These are phyloP conservation scores for Fraxinus sp. DNA, from an alignment of 305 asterid genomes.

Conservation along the genomic window DNA sequence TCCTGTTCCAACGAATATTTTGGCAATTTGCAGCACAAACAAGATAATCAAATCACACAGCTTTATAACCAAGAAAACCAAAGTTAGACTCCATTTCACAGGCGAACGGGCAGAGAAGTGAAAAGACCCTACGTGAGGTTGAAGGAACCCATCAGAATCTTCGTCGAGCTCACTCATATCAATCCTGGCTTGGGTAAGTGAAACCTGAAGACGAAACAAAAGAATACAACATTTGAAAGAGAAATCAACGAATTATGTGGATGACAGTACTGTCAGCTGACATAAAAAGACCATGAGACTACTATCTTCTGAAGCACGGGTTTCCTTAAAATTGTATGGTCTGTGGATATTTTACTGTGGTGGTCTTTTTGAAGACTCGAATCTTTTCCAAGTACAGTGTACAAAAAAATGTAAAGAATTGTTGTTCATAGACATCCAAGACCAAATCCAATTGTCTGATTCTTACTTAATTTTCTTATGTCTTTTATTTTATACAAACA, in stretches of 20 bases:
- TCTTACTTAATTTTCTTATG: neutral
- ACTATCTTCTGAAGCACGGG: neutral
- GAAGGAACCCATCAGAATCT: constrained; percentile 99
- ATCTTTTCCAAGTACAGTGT: neutral
- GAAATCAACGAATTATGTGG: neutral
- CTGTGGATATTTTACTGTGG: neutral
- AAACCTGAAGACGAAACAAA: constrained; percentile 55
- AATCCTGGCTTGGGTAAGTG: constrained; percentile 97
- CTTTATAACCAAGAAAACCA: neutral
- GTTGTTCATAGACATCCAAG: neutral
- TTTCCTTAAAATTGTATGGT: neutral
- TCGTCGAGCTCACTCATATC: constrained; percentile 99
- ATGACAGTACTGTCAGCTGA: constrained; percentile 3
- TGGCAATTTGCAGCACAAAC: constrained; percentile 14
- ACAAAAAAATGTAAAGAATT: neutral
- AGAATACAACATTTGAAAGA: neutral
- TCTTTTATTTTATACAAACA: neutral
- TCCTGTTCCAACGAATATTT: constrained; percentile 45
- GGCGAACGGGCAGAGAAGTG: constrained; percentile 30
- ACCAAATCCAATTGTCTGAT: neutral
- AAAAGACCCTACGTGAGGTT: constrained; percentile 68
- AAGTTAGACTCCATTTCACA: constrained; percentile 5
- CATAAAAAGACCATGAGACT: neutral
- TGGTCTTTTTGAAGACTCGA: neutral
- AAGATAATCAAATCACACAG: constrained; percentile 19